These are phyloP conservation scores for Wickerhamomyces rabaulensis DNA, from an alignment of 805 yeast species.

Conservation along the genomic window DNA sequence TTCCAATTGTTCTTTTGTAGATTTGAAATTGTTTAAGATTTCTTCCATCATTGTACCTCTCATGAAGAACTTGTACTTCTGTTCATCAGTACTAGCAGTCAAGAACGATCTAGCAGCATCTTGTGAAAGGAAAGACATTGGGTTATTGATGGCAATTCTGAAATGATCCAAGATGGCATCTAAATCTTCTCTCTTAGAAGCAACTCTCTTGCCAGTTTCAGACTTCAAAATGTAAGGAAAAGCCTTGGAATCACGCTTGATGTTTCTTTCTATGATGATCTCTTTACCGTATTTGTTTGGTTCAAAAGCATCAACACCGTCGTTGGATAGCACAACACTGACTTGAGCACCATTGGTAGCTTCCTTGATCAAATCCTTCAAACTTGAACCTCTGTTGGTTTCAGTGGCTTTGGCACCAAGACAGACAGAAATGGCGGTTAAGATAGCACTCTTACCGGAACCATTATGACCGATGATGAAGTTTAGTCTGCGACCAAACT, in stretches of 20 bases:
- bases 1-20: slow-evolving; percentile 30
- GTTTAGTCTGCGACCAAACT: slow-evolving; percentile 74
- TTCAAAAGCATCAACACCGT: slow-evolving; percentile 59
- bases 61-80: slow-evolving; percentile 74
- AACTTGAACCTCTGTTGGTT: slow-evolving; percentile 76
- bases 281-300: slow-evolving; percentile 62
- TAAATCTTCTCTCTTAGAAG: slow-evolving; percentile 58
- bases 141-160: slow-evolving; percentile 80
- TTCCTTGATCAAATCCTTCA: slow-evolving; percentile 68
- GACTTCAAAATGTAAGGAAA: slow-evolving; percentile 50
- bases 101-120: slow-evolving; percentile 90
- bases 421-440: slow-evolving; percentile 84
- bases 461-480: slow-evolving; percentile 90
- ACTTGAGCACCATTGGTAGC: slow-evolving; percentile 70
- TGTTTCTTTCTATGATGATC: slow-evolving; percentile 65
- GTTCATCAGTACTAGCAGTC: slow-evolving; percentile 66
- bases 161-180: slow-evolving; percentile 65
- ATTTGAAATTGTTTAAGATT: slow-evolving; percentile 48
- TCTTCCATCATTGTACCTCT: slow-evolving; percentile 72
- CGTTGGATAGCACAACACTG: slow-evolving; percentile 57
- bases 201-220: slow-evolving; percentile 44
- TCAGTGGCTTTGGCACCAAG: slow-evolving; percentile 84
- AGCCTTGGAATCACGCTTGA: slow-evolving; percentile 46
- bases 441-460: slow-evolving; percentile 82
- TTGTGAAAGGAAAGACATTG: slow-evolving; percentile 88